phyloP scores from a whole-genome alignment of 192 early-diverging fungal genomes.

The Entomortierella parvispora region DNA sequence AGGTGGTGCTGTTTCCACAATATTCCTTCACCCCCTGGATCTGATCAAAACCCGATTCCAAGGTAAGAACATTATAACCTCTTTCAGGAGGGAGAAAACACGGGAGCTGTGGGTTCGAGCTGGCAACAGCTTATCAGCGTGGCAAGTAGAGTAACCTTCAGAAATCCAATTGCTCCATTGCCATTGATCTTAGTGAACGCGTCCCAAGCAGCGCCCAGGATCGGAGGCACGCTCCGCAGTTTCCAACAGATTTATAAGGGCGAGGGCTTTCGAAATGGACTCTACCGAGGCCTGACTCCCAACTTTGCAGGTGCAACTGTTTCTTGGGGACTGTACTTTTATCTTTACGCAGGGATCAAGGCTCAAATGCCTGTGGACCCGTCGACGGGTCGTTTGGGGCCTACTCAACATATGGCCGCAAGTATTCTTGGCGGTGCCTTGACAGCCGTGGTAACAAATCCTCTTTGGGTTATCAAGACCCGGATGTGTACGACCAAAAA shows the following conservation, averaged over 20 bases:
- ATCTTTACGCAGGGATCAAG: constrained; percentile 83
- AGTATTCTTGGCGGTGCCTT: constrained; percentile 60
- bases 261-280: constrained; percentile 72
- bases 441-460: constrained; percentile 80
- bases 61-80: constrained; percentile 55
- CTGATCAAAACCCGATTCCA: constrained; percentile 93
- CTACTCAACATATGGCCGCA: constrained; percentile 80
- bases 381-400: constrained; percentile 64
- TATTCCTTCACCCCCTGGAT: constrained; percentile 91
- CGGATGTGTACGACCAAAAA: constrained; percentile 79
- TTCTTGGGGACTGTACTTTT: constrained; percentile 99
- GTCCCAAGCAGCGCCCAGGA: constrained; percentile 55
- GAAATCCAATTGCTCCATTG: not conserved
- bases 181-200: no score
- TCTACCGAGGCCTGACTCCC: constrained; percentile 92
- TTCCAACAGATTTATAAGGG: constrained; percentile 64
- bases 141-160: not conserved
- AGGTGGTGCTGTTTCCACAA: constrained; percentile 86
- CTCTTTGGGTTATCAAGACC: constrained; percentile 88
- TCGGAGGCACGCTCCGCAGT: constrained; percentile 76
- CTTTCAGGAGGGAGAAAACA: no score
- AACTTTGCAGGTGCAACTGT: constrained; percentile 91
- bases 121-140: no score
- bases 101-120: no score
- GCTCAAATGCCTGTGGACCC: constrained; percentile 67